These are phyloP conservation scores for Cercophora scortea DNA, from an alignment of 495 filamentous ascomycete genomes.

Conservation along the genomic window DNA sequence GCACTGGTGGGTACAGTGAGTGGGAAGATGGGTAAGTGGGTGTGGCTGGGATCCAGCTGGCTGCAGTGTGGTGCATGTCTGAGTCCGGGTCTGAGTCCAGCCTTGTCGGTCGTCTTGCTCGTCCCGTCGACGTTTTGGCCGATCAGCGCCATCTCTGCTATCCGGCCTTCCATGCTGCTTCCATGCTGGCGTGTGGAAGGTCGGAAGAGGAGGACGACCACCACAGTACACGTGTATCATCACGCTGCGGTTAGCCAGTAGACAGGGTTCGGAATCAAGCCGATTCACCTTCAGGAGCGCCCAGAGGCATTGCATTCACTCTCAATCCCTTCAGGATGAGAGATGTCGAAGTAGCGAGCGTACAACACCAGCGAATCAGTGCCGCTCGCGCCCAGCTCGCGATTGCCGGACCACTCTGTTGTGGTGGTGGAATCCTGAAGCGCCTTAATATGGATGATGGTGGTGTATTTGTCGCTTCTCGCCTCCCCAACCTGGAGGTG, in stretches of 20 bases:
- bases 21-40: not conserved
- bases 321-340: too few relatives aligned
- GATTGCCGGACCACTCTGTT: conserved; percentile 26
- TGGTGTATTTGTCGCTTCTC: not conserved
- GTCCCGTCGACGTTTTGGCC: not conserved
- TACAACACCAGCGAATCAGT: not conserved
- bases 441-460: conserved; percentile 22
- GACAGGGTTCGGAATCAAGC: conserved; percentile 18
- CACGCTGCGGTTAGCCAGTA: conserved; percentile 11
- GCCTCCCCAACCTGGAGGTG: conserved; percentile 9
- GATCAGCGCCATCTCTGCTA: conserved; percentile 8
- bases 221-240: not conserved
- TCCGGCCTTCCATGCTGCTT: conserved; percentile 11
- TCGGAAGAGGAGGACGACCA: conserved; percentile 9
- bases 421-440: conserved; percentile 19
- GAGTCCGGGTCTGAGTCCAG: not conserved
- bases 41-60: too few relatives aligned
- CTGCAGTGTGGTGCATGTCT: not conserved
- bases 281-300: conserved; percentile 13
- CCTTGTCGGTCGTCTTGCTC: not conserved
- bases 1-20: too few relatives aligned
- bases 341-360: too few relatives aligned
- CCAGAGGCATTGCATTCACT: too few relatives aligned
- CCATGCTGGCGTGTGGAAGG: conserved; percentile 9
- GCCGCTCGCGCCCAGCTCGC: conserved; percentile 6